phyloP scores from a whole-genome alignment of 192 early-diverging fungal genomes.

The Coemansia sp. region DNA sequence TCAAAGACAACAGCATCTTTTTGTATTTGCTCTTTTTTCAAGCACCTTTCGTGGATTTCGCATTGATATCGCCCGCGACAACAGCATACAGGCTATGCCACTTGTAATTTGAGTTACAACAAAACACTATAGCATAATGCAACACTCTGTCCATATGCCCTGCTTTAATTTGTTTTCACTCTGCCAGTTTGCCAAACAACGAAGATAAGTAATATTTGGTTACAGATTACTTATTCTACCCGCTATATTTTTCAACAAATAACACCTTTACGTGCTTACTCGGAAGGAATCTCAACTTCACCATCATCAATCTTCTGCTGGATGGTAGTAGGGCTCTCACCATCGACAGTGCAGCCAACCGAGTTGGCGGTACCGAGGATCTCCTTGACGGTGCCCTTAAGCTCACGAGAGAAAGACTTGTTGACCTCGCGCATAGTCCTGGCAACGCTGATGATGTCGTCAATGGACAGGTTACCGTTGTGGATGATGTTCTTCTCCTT shows the following conservation, averaged over 20 bases:
- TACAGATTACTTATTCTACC: too few species aligned
- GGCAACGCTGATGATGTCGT: conserved; percentile 95
- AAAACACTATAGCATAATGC: too few species aligned
- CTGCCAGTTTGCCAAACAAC: too few species aligned
- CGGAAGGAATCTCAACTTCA: conserved; percentile 71
- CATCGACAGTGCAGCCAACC: conserved; percentile 98
- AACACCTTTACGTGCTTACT: conserved; percentile 33
- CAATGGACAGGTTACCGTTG: conserved; percentile 92
- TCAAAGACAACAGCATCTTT: too few species aligned
- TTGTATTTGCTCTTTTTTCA: too few species aligned
- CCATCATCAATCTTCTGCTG: conserved; percentile 84
- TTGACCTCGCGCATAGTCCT: conserved; percentile 81
- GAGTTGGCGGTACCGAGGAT: conserved; percentile 95
- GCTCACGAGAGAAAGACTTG: conserved; percentile 95
- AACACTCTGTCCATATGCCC: too few species aligned
- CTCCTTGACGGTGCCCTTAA: conserved; percentile 90
- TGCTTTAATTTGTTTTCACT: too few species aligned
- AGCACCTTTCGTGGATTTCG: too few species aligned
- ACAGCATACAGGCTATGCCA: too few species aligned
- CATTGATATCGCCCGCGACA: too few species aligned
- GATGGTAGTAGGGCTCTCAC: conserved; percentile 88
- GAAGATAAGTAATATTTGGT: too few species aligned
- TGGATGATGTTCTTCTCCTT: conserved; percentile 99
- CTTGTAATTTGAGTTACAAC: too few species aligned
- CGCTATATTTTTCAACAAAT: conserved; percentile 7